Percentiles rank a stretch among this genome's conserved stretches.
Evolutionary conservation across 768 basidiomycete species (phyloP).

Genomic region (Lactifluus hygrophoroides): DNA sequence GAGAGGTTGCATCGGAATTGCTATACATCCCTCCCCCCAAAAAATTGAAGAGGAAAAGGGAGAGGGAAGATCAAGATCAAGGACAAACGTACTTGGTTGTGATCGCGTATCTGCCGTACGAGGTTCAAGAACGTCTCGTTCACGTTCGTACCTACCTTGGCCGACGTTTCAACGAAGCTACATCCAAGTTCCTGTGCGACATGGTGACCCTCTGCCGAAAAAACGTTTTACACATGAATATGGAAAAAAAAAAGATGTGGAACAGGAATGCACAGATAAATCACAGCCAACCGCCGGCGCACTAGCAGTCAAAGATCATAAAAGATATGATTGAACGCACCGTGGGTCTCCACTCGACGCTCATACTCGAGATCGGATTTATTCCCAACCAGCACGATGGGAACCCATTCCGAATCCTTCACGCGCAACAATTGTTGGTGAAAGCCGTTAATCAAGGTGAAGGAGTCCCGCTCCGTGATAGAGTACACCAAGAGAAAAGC

Average conservation of each 20-base stretch:
- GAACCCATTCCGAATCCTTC: slow-evolving; percentile 92
- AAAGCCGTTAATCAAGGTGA: slow-evolving; percentile 92
- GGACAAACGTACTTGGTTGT: slow-evolving; percentile 63
- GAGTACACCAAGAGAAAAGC: slow-evolving; percentile 97
- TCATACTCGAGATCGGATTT: slow-evolving; percentile 94
- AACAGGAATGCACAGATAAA: background rate
- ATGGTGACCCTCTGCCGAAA: slow-evolving; percentile 83
- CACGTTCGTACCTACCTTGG: slow-evolving; percentile 92
- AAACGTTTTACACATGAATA: too few relatives aligned
- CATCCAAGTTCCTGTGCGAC: slow-evolving; percentile 90
- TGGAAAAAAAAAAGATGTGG: too few relatives aligned
- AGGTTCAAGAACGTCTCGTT: slow-evolving; percentile 90
- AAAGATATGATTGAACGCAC: too few relatives aligned
- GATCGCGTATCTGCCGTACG: slow-evolving; percentile 86
- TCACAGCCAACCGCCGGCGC: background rate
- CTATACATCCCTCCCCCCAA: background rate
- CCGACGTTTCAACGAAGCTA: slow-evolving; percentile 93
- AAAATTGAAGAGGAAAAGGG: background rate
- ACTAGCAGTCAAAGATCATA: background rate
- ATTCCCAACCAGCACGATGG: slow-evolving; percentile 95
- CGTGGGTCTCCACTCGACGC: slow-evolving; percentile 89
- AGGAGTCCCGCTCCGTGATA: slow-evolving; percentile 94
- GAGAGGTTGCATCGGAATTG: background rate
- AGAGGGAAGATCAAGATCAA: background rate
- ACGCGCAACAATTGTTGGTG: slow-evolving; percentile 94